Base-by-base conservation (phyloP, 2,329 filamentous ascomycete genomes). In the Lasiodiplodia citricola region DNA sequence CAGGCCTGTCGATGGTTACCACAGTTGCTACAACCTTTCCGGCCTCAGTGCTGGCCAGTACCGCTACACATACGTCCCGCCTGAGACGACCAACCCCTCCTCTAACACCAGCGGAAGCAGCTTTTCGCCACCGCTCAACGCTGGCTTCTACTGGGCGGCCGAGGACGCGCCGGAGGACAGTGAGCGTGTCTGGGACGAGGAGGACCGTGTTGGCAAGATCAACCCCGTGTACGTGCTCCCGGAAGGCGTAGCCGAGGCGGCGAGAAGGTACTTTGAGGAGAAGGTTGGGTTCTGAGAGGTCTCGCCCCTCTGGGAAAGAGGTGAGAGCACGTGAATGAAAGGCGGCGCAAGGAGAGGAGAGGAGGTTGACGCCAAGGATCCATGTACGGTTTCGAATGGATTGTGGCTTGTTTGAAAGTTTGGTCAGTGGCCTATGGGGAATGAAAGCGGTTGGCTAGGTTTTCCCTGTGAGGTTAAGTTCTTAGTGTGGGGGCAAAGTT, bases 201-300 rank as follows among this genome's bases (percentile, higher is more conserved):
- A 84, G 69, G 93, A 97, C 81, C 83, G 88, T 51, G 85, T 97
- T 64, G 83, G 82, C 64, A 83, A 91, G 18, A 86, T 93, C 50
- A 93, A 97, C 80, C 95, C 95, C 2, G 87, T 97, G 31, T 97
- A 93, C 81, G 91, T 92, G 71, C 90, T 97, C 72, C 92, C 94
- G 4, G 89, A 91, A 79, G 84, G 87, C 70, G 86, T 86, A 66
- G 91, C 90, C 66, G 87, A 90, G 73, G 84, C 84, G 41, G 89
- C 91, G 72, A 87, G 87, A 78, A 81, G 80, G 70, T 92, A 92
- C 80, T 94, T 90, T 79, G 83, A 84, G 71, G 81, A 81, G 51
- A 89, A 87, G 77, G 80, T 81, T 66, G 84, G 86, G 14, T 89
- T 90, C 73, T 89, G 80, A 73, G 37, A 44, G 7, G 35, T 52